Conservation (phyloP, 192 early-diverging fungal species). For the Umbelopsis sp. region DNA sequence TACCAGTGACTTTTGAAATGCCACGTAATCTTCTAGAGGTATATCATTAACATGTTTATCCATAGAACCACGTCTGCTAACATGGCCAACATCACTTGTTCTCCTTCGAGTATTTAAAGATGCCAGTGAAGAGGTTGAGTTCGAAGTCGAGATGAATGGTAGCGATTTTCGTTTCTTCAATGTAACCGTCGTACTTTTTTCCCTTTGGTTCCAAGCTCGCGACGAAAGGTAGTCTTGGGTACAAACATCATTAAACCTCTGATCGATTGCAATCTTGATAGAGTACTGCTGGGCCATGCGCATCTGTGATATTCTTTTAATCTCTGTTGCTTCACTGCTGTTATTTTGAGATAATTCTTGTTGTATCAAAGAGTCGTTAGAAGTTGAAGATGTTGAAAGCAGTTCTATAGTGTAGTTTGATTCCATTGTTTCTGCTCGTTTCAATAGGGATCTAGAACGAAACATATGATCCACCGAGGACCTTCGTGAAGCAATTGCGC, state of each 20-base stretch:
- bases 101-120: not conserved
- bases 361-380: not conserved
- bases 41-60: not conserved
- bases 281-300: conserved; percentile 28
- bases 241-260: conserved; percentile 37
- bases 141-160: not conserved
- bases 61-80: not conserved
- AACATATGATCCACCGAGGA: conserved; percentile 13
- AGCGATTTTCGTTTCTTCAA: conserved; percentile 4
- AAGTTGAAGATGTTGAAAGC: not conserved
- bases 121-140: not conserved
- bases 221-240: conserved; percentile 40
- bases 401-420: conserved; percentile 13
- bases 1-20: not conserved
- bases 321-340: not conserved
- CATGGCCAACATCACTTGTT: conserved; percentile 9
- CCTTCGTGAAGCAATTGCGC: not conserved
- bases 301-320: conserved; percentile 9
- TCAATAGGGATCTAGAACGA: conserved; percentile 6
- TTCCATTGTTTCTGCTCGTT: not conserved
- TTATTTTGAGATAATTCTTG: not conserved
- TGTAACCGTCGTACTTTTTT: conserved; percentile 9
- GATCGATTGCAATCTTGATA: conserved; percentile 24
- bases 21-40: not conserved
- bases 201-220: conserved; percentile 30